These are phyloP conservation scores for Xylaria flabelliformis DNA, from an alignment of 495 filamentous ascomycete genomes.

Conservation along the genomic window DNA sequence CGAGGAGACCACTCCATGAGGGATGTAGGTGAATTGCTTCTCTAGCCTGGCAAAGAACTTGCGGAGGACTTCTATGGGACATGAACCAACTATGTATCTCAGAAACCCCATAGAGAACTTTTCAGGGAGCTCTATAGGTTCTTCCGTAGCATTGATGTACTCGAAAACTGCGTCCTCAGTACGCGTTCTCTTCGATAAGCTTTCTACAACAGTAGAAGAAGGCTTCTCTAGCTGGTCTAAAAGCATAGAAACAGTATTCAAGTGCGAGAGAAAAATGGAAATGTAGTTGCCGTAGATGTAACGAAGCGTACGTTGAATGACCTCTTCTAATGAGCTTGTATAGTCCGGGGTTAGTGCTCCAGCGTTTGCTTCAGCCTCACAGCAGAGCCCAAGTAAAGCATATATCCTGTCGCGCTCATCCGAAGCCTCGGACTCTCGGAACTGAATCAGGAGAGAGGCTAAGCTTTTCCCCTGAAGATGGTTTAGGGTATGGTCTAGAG, in stretches of 20 bases:
- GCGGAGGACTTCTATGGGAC: background rate
- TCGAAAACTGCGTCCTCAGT: background rate
- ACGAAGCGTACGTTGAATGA: background rate
- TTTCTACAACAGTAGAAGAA: background rate
- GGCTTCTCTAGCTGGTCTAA: background rate
- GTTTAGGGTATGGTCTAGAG: background rate
- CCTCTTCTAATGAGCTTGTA: background rate
- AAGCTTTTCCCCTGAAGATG: background rate
- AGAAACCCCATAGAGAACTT: background rate
- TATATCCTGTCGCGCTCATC: background rate
- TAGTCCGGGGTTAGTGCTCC: background rate
- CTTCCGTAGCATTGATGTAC: background rate
- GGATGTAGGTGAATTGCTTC: background rate
- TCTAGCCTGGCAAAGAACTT: background rate
- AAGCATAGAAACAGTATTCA: background rate
- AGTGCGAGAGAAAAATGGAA: background rate
- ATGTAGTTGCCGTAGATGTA: background rate
- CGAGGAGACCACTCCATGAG: background rate
- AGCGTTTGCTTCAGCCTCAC: background rate
- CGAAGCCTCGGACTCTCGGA: background rate
- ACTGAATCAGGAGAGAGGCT: background rate
- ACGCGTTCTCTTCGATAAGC: background rate
- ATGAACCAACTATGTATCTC: background rate
- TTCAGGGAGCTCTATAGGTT: background rate
- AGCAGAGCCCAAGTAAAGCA: background rate